Conservation (phyloP, 2,329 filamentous ascomycete species). For the Epichloe hybrida region DNA sequence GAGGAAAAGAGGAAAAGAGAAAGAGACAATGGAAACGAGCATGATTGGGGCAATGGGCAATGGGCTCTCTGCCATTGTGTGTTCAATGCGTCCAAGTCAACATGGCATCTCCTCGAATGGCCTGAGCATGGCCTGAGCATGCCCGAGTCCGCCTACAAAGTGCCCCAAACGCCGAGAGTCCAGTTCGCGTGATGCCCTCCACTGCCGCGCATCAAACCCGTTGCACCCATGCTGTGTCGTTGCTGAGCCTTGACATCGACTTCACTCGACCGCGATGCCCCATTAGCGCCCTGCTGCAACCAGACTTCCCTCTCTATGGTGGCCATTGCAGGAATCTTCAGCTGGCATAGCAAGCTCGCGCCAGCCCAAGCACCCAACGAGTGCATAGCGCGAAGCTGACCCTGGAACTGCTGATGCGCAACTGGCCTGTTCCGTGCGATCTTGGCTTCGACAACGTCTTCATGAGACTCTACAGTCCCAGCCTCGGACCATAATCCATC, state of each 20-base stretch:
- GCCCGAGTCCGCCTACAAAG: conserved; percentile 22
- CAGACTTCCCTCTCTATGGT: conserved; percentile 61
- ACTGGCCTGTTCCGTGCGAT: conserved; percentile 19
- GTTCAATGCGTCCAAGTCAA: neutral
- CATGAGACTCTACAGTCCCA: conserved; percentile 13
- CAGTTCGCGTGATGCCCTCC: conserved; percentile 34
- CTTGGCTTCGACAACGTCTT: conserved; percentile 24
- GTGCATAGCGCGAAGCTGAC: conserved; percentile 51
- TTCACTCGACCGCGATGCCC: conserved; percentile 46
- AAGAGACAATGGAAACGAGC: neutral
- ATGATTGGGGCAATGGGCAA: no score
- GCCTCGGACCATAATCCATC: conserved; percentile 11
- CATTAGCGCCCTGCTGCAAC: conserved; percentile 49
- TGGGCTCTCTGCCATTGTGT: no score
- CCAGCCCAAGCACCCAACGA: conserved; percentile 63
- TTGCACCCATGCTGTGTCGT: conserved; percentile 51
- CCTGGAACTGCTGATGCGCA: conserved; percentile 33
- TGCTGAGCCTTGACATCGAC: conserved; percentile 44
- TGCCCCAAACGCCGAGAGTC: conserved; percentile 51
- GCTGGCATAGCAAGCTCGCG: conserved; percentile 53
- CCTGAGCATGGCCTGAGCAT: neutral
- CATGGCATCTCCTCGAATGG: neutral
- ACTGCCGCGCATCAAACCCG: conserved; percentile 27
- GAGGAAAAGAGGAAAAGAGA: neutral
- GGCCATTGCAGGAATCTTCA: conserved; percentile 55